Base-by-base conservation (phyloP, 1,284 basidiomycete species). In the Cutaneotrichosporon mucoides region DNA sequence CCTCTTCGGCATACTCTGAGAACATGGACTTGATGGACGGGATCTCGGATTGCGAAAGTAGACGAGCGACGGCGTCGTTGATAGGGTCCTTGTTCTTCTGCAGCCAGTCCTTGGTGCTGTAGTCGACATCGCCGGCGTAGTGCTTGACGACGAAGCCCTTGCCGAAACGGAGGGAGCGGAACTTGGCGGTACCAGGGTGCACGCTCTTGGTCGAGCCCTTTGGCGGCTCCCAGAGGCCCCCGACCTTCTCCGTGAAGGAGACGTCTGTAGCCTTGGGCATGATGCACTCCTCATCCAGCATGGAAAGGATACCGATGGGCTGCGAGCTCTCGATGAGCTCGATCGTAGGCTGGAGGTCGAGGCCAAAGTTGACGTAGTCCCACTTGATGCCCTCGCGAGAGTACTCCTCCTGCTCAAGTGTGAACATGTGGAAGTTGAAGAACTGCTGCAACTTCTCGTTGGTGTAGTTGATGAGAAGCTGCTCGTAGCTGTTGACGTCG, bases 341-440 rank as follows among this genome's bases (percentile, higher is more conserved):
- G 76, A 99, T 99, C 0, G 96, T 99, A 0, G 96, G 95, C 75
- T 99, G 96, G 7, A 99, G 82, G 76, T 99, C 95, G 50, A 98
- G 83, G 13, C 95, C 96, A 75, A 99, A 99, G 80, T 99, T 97
- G 79, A 97, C 89, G 73, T 96, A 98, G 73, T 96, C 89, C 96
- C 96, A 99, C 63, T 95, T 88, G 76, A 99, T 99, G 46, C 88
- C 88, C 76, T 99, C 96, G 34, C 96, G 86, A 11, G 92, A 85
- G 78, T 99, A 99, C 78, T 99, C 96, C 75, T 99, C 95, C 76
- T 99, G 96, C 80, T 99, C 96, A 43, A 99, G 85, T 11, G 97
- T 93, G 77, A 99, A 99, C 96, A 99, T 99, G 79, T 99, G 96
- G 77, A 98, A 93, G 73, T 99, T 99, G 85, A 97, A 97, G 80